Evolutionary conservation across 805 yeast genomes (phyloP).

Genomic region (Cyberlindnera samutprakarnensis): DNA sequence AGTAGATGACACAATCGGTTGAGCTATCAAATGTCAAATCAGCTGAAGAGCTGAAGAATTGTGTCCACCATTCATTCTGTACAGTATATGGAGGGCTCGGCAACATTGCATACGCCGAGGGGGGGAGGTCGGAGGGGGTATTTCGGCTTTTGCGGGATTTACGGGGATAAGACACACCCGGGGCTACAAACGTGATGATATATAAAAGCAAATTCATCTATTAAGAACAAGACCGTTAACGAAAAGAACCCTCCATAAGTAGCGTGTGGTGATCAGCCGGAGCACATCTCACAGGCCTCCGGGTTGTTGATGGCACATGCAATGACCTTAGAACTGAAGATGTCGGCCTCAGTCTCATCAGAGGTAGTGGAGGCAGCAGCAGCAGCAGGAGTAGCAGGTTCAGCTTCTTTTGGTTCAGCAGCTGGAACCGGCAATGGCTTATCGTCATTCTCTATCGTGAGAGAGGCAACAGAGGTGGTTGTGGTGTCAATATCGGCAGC

Average conservation of each 20-base stretch:
- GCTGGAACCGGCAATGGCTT: constrained; percentile 24
- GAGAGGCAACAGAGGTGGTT: constrained; percentile 29
- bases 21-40: no score
- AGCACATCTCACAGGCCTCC: constrained; percentile 98
- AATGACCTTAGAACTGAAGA: constrained; percentile 85
- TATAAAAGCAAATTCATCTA: no score
- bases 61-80: no score
- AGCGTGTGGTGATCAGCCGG: constrained; percentile 73
- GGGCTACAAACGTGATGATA: no score
- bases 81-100: no score
- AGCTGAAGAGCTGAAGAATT: no score
- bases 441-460: constrained; percentile 32
- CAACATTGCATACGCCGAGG: not conserved
- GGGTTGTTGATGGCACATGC: constrained; percentile 97
- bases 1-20: no score
- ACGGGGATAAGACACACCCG: no score
- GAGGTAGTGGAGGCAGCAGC: constrained; percentile 25
- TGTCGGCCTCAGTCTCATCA: constrained; percentile 58
- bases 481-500: constrained; percentile 29
- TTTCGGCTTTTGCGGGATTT: not conserved
- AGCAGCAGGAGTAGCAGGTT: constrained; percentile 23
- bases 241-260: no score
- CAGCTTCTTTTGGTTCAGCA: constrained; percentile 9
- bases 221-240: no score
- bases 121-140: not conserved